phyloP scores from a whole-genome alignment of 2,329 filamentous ascomycete species.

The Didymella lethalis region DNA sequence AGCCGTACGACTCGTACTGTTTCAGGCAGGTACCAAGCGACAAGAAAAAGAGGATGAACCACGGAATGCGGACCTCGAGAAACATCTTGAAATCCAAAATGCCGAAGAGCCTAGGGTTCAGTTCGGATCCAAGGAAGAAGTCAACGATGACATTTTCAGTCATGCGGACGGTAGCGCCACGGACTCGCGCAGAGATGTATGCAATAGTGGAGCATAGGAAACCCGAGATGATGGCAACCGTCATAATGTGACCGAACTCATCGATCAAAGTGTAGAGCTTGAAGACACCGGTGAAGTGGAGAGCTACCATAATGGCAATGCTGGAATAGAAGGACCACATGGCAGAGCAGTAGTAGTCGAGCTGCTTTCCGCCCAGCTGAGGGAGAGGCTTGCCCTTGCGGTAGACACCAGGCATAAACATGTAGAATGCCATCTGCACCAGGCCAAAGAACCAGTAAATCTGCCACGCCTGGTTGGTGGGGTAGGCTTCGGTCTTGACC shows the following conservation, averaged over 20 bases:
- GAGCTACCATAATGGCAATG: constrained; percentile 70
- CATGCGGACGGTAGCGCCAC: constrained; percentile 91
- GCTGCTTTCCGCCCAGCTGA: constrained; percentile 82
- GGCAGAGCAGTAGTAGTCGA: constrained; percentile 94
- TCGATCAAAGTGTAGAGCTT: constrained; percentile 91
- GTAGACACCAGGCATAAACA: constrained; percentile 85
- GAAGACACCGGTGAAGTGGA: constrained; percentile 87
- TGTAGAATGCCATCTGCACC: constrained; percentile 83
- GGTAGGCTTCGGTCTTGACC: constrained; percentile 85
- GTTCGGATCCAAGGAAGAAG: constrained; percentile 89
- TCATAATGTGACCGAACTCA: constrained; percentile 92
- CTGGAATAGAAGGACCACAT: constrained; percentile 88
- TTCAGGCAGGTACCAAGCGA: constrained; percentile 78
- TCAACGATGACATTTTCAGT: constrained; percentile 82
- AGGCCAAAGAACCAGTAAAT: constrained; percentile 96
- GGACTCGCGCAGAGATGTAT: constrained; percentile 82
- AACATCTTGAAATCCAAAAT: constrained; percentile 95
- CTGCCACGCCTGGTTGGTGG: constrained; percentile 80
- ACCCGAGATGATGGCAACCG: constrained; percentile 89
- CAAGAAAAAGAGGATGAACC: constrained; percentile 87
- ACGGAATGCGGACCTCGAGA: constrained; percentile 89
- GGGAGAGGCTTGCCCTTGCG: constrained; percentile 87
- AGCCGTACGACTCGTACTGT: constrained; percentile 85
- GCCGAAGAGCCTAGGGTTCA: constrained; percentile 85
- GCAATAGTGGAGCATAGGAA: constrained; percentile 83